Conservation (phyloP, 495 filamentous ascomycete genomes). For the Xylaria grammica region DNA sequence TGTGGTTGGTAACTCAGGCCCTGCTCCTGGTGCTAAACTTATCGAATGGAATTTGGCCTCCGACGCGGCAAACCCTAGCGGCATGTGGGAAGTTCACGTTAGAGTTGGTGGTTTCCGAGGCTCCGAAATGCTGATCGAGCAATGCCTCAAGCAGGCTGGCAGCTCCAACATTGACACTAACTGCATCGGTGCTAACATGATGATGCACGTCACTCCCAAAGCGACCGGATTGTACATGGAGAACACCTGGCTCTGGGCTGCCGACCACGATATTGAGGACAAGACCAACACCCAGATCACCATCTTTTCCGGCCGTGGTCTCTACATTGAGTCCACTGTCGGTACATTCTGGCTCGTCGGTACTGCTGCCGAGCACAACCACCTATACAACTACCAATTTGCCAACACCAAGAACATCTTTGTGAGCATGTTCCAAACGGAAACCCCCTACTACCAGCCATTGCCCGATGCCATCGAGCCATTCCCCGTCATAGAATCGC, state of each 20-base stretch:
- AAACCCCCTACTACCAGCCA: conserved; percentile 76
- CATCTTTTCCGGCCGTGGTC: conserved; percentile 71
- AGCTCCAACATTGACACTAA: conserved; percentile 53
- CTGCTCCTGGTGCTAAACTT: conserved; percentile 71
- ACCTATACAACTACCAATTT: conserved; percentile 84
- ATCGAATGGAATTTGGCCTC: conserved; percentile 74
- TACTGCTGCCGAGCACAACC: conserved; percentile 77
- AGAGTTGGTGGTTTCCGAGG: conserved; percentile 82
- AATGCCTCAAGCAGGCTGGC: conserved; percentile 69
- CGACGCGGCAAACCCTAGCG: conserved; percentile 63
- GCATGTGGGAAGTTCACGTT: conserved; percentile 91
- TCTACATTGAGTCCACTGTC: conserved; percentile 59
- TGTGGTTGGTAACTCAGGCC: conserved; percentile 71
- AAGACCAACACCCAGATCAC: conserved; percentile 67
- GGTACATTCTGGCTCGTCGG: conserved; percentile 68
- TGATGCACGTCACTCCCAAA: conserved; percentile 74
- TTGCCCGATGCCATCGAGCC: conserved; percentile 64
- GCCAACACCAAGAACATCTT: conserved; percentile 70
- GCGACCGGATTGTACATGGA: conserved; percentile 77
- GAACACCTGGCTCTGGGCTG: conserved; percentile 92
- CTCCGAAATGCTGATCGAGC: conserved; percentile 74
- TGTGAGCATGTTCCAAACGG: conserved; percentile 80
- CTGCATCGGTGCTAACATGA: conserved; percentile 78
- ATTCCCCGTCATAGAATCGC: conserved; percentile 52
- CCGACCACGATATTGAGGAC: conserved; percentile 90